Evolutionary conservation across 768 basidiomycete species (phyloP).

Genomic region (Suillus variegatus): DNA sequence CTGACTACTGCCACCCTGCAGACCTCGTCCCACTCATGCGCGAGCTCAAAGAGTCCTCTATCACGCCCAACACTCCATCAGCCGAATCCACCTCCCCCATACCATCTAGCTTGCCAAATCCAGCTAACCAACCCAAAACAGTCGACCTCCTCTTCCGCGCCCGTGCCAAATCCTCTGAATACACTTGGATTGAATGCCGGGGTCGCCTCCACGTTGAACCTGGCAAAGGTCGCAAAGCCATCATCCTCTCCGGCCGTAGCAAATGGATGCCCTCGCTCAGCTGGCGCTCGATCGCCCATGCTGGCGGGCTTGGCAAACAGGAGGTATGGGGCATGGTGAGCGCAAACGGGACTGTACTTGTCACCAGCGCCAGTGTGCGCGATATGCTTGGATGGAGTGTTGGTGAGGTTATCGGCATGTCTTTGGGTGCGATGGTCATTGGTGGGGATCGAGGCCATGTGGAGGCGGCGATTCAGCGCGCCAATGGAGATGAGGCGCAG

Average conservation of each 20-base stretch:
- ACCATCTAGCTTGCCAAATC: conserved; percentile 4
- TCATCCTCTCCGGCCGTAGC: conserved; percentile 84
- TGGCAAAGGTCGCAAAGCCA: conserved; percentile 92
- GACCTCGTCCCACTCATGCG: conserved; percentile 91
- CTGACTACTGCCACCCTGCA: conserved; percentile 84
- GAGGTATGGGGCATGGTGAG: conserved; percentile 62
- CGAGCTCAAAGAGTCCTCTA: conserved; percentile 78
- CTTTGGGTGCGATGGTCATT: conserved; percentile 40
- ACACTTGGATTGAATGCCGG: conserved; percentile 90
- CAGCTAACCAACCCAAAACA: conserved; percentile 41
- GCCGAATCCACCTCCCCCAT: conserved; percentile 3
- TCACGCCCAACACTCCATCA: conserved; percentile 14
- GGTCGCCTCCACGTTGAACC: conserved; percentile 90
- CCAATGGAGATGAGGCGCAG: conserved; percentile 21
- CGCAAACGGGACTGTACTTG: conserved; percentile 47
- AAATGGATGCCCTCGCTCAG: conserved; percentile 61
- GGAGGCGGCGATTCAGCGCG: conserved; percentile 12
- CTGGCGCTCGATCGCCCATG: conserved; percentile 59
- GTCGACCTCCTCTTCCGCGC: conserved; percentile 90
- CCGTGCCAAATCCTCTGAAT: conserved; percentile 55
- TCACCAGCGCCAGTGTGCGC: conserved; percentile 49
- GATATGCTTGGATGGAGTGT: conserved; percentile 69
- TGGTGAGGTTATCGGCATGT: conserved; percentile 53
- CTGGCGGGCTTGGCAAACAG: conserved; percentile 45
- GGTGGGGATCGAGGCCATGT: conserved; percentile 24